Base-by-base conservation (phyloP, 1,139 yeast species). In the Pichia sp. region DNA sequence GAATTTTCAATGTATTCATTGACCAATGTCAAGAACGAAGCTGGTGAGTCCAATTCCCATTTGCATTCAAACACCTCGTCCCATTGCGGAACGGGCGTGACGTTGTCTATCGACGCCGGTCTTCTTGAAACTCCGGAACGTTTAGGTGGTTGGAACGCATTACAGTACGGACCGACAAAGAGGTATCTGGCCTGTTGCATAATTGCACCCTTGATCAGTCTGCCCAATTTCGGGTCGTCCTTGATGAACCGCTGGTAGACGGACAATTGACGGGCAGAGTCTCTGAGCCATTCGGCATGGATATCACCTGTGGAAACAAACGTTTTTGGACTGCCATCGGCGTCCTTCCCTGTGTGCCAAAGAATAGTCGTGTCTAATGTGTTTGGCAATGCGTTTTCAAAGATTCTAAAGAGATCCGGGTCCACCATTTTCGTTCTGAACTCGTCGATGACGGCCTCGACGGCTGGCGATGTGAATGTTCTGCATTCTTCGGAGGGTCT, bases 241-340 rank as follows among this genome's bases (percentile, higher is more conserved):
- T 69, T 67, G 21, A 78, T 65, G 34, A 88, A 71, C 4, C 80
- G 80, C 55, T 84, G 83, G 61, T 88, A 90, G 3, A 87, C 89
- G 2, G 89, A 76, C 47, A 89, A 69, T 61, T 89, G 96, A 55
- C 95, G 71, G 0, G 96, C 89, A 1, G 96, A 83, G 65, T 89
- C 96, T 41, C 96, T 68, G 34, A 89, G 69, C 84, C 96, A 89
- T 65, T 88, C 96, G 1, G 96, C 96, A 63, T 88, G 90, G 38
- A 84, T 84, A 58, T 88, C 96, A 4, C 96, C 96, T 0, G 96
- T 89, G 31, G 89, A 95, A 1, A 89, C 77, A 66, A 89, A 89
- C 0, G 85, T 71, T 51, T 74, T 69, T 2, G 81, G 75, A 11
- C 56, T 31, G 10, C 35, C 36, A 27, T 27, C 21, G 5, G 17